phyloP scores from a whole-genome alignment of 331 rosid species.

The Malus hybrid region DNA sequence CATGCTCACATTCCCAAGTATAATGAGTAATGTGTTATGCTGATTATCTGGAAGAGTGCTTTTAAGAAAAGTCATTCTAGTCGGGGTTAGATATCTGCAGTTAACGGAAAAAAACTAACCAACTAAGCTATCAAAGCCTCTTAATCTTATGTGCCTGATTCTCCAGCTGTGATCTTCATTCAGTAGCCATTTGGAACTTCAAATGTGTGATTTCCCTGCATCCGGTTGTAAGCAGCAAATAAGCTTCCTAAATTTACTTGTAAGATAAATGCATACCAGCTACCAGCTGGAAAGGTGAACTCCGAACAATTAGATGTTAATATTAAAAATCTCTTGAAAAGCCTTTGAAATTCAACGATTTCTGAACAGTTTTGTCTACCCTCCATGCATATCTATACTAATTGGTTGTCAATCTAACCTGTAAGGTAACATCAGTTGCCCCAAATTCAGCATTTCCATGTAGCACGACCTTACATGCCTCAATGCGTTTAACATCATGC shows the following conservation, averaged over 20 bases:
- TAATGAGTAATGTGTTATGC: too few species aligned
- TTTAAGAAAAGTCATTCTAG: not conserved
- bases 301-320: not conserved
- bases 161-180: constrained; percentile 56
- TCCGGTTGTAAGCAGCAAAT: constrained; percentile 14
- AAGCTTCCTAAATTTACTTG: not conserved
- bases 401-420: constrained; percentile 38
- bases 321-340: not conserved
- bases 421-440: constrained; percentile 64
- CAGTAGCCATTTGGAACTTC: constrained; percentile 88
- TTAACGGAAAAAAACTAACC: not conserved
- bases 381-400: constrained; percentile 15
- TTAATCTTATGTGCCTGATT: constrained; percentile 38
- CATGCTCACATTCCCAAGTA: too few species aligned
- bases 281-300: too few species aligned
- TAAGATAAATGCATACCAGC: too few species aligned
- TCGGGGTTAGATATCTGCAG: not conserved
- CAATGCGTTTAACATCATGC: constrained; percentile 61
- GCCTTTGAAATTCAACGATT: not conserved
- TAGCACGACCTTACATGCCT: constrained; percentile 58
- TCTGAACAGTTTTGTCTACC: not conserved
- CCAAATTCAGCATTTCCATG: constrained; percentile 97
- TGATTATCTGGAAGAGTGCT: not conserved
- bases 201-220: constrained; percentile 79
- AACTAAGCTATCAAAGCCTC: constrained; percentile 7